Percentiles rank a stretch among this genome's conserved stretches.
Conservation (phyloP, 2,329 filamentous ascomycete species). For the Septoria petroselini region DNA sequence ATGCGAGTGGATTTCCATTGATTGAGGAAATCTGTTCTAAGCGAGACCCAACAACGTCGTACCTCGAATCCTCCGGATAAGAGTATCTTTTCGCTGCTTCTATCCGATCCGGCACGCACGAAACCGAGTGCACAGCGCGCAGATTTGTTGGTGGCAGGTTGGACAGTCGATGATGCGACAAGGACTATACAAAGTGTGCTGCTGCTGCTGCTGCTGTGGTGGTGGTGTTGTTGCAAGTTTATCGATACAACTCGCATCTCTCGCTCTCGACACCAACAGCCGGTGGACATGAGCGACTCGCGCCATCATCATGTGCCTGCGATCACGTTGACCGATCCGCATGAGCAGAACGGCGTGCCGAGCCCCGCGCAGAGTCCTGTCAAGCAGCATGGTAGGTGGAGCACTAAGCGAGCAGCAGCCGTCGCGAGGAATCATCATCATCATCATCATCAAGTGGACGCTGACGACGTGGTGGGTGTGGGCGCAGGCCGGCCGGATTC, state of each 20-base stretch:
- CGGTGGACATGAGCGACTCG: slow-evolving; percentile 8
- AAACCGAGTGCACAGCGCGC: background rate
- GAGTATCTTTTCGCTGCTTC: no score
- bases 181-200: slow-evolving; percentile 8
- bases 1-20: background rate
- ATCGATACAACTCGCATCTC: no score
- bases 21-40: background rate
- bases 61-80: background rate
- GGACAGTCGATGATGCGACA: slow-evolving; percentile 8
- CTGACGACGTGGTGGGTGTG: slow-evolving; percentile 12
- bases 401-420: background rate
- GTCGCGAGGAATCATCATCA: background rate
- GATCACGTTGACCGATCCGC: slow-evolving; percentile 47
- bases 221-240: background rate
- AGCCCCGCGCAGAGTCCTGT: slow-evolving; percentile 29
- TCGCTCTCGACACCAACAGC: background rate
- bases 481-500: slow-evolving; percentile 23
- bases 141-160: slow-evolving; percentile 10
- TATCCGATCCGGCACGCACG: slow-evolving; percentile 3
- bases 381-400: slow-evolving; percentile 16
- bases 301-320: slow-evolving; percentile 18
- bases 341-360: slow-evolving; percentile 36
- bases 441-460: no score
- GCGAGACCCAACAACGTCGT: background rate
- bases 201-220: background rate